A percentile compares a stretch with the other conserved stretches of the same genome.
phyloP scores from a whole-genome alignment of 2,329 filamentous ascomycete genomes.

The Pseudocercospora ulei region DNA sequence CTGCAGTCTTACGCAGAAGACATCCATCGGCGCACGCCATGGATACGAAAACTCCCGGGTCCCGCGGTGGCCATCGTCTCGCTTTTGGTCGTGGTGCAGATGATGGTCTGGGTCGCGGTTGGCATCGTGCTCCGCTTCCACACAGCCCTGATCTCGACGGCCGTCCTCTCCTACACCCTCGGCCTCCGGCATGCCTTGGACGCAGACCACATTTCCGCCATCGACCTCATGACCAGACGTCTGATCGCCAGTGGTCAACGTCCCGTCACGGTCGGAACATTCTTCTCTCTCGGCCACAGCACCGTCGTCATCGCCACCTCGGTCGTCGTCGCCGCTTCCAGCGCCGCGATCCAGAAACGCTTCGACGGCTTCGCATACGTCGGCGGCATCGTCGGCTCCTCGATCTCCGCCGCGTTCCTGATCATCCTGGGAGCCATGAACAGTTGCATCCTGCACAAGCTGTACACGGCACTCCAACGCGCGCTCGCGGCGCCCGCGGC shows the following conservation, averaged over 20 bases:
- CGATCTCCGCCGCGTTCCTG: conserved; percentile 72
- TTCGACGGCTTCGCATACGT: conserved; percentile 72
- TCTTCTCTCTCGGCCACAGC: conserved; percentile 86
- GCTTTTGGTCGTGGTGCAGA: conserved; percentile 46
- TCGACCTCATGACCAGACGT: conserved; percentile 87
- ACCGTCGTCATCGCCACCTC: conserved; percentile 89
- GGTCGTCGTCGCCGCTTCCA: conserved; percentile 82
- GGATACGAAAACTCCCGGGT: conserved; percentile 49
- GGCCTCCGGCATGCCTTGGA: conserved; percentile 92
- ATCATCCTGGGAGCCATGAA: conserved; percentile 76
- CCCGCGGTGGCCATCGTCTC: conserved; percentile 50
- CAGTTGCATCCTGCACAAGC: conserved; percentile 69
- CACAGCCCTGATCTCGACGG: conserved; percentile 59
- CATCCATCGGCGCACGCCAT: conserved; percentile 47
- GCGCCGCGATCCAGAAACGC: conserved; percentile 66
- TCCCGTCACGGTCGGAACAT: conserved; percentile 86
- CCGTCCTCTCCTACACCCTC: conserved; percentile 76
- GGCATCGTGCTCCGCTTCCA: conserved; percentile 46
- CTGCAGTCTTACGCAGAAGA: conserved; percentile 22
- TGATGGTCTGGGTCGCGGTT: conserved; percentile 50
- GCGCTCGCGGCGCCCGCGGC: conserved; percentile 45
- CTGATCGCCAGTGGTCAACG: conserved; percentile 75
- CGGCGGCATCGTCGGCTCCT: conserved; percentile 81
- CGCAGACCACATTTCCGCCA: conserved; percentile 87
- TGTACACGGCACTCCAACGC: conserved; percentile 57